A percentile compares a stretch with the other conserved stretches of the same genome.
Conservation (phyloP, 768 basidiomycete genomes). For the Rhodotorula toruloides region DNA sequence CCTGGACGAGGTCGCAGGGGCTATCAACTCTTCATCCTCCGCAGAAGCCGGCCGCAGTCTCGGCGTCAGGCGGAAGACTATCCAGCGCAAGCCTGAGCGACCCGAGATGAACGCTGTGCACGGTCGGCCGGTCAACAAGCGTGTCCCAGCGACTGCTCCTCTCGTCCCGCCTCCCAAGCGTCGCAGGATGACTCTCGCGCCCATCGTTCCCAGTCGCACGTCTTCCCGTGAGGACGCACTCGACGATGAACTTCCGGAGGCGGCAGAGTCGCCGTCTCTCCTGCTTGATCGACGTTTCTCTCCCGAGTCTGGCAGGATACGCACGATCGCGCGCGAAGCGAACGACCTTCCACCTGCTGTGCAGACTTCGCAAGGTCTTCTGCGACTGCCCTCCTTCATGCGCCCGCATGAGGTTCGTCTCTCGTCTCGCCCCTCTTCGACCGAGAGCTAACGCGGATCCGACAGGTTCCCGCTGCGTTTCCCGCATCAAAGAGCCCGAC, state of each 20-base stretch:
- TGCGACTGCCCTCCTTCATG: constrained; percentile 4
- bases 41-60: neutral
- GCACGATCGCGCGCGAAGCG: neutral
- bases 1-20: constrained; percentile 3
- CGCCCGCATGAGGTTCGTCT: too few relatives aligned
- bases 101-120: neutral
- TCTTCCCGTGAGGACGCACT: too few relatives aligned
- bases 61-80: constrained; percentile 1
- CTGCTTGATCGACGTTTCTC: neutral
- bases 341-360: rapidly evolving
- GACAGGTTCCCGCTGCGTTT: too few relatives aligned
- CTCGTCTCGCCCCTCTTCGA: too few relatives aligned
- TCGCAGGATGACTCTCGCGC: neutral
- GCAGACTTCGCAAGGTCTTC: neutral
- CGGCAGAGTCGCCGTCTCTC: too few relatives aligned
- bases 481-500: too few relatives aligned
- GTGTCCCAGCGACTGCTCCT: too few relatives aligned
- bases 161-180: neutral
- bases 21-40: neutral
- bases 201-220: neutral
- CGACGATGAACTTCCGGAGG: too few relatives aligned
- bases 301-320: neutral
- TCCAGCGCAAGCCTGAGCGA: neutral
- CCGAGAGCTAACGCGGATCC: too few relatives aligned
- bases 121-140: too few relatives aligned